Percentiles rank a stretch among this genome's conserved stretches.
These are phyloP conservation scores for Stephanocyclus meneghinianus DNA, from an alignment of 352 stramenopile species.

Conservation along the genomic window DNA sequence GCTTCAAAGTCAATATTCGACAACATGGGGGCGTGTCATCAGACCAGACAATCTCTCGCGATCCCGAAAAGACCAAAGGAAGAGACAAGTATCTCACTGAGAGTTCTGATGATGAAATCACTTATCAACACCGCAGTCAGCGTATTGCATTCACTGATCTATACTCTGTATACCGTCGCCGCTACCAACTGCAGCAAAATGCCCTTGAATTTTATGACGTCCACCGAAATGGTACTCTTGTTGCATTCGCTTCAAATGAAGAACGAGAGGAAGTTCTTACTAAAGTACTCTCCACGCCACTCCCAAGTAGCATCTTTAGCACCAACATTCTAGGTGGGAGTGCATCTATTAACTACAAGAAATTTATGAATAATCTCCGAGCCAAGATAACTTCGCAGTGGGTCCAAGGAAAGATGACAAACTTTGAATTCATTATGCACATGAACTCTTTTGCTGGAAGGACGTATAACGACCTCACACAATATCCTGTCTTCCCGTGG, in stretches of 20 bases:
- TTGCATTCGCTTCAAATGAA: slow-evolving; percentile 79
- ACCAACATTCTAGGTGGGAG: slow-evolving; percentile 50
- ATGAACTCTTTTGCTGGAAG: slow-evolving; percentile 93
- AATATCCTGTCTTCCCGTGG: slow-evolving; percentile 99
- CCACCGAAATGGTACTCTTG: slow-evolving; percentile 79
- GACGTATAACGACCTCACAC: slow-evolving; percentile 90
- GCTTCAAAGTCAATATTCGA: slow-evolving; percentile 78
- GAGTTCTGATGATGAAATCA: slow-evolving; percentile 63
- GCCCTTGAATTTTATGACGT: slow-evolving; percentile 85
- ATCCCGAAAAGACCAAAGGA: slow-evolving; percentile 38
- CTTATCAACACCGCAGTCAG: slow-evolving; percentile 81
- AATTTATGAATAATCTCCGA: slow-evolving; percentile 84
- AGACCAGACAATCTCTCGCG: slow-evolving; percentile 7
- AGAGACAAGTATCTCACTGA: slow-evolving; percentile 59
- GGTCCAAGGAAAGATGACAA: slow-evolving; percentile 86
- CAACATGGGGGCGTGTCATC: slow-evolving; percentile 62
- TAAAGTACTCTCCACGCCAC: slow-evolving; percentile 70
- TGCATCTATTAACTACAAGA: slow-evolving; percentile 83
- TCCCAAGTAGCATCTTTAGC: slow-evolving; percentile 84
- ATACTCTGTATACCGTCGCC: slow-evolving; percentile 80
- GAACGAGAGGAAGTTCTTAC: slow-evolving; percentile 81
- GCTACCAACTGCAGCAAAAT: slow-evolving; percentile 85
- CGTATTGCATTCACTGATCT: slow-evolving; percentile 81
- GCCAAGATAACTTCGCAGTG: slow-evolving; percentile 87
- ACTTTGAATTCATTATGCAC: slow-evolving; percentile 97